Percentiles rank a stretch among this genome's conserved stretches.
phyloP scores from a whole-genome alignment of 805 yeast genomes.

The Kodamaea nitidulidarum region DNA sequence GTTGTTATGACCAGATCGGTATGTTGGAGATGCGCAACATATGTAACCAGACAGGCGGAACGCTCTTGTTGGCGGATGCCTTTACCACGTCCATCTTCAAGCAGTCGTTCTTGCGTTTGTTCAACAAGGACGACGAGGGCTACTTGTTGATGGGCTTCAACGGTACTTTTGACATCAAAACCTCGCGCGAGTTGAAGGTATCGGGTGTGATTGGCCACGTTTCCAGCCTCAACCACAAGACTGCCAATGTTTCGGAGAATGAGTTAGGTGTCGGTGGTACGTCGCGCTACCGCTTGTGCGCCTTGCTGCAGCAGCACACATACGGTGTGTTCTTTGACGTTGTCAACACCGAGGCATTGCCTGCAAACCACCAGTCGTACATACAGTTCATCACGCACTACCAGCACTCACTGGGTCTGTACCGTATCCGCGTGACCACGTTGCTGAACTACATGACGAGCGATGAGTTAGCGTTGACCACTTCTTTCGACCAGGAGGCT shows the following conservation, averaged over 20 bases:
- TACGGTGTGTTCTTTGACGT: conserved; percentile 90
- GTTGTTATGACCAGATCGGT: conserved; percentile 95
- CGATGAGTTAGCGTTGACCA: conserved; percentile 44
- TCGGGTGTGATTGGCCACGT: conserved; percentile 95
- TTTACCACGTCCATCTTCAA: conserved; percentile 93
- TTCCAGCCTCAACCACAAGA: conserved; percentile 62
- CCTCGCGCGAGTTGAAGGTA: conserved; percentile 81
- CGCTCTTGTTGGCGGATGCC: conserved; percentile 81
- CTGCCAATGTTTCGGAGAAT: conserved; percentile 79
- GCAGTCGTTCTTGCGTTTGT: conserved; percentile 83
- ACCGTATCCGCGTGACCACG: conserved; percentile 87
- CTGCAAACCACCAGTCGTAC: conserved; percentile 46
- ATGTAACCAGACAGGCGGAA: conserved; percentile 87
- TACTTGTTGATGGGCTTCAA: conserved; percentile 86
- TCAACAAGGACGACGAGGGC: conserved; percentile 83
- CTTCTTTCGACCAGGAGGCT: conserved; percentile 96
- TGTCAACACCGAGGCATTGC: conserved; percentile 41
- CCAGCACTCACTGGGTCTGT: conserved; percentile 93
- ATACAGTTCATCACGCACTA: conserved; percentile 89
- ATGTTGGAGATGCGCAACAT: conserved; percentile 88
- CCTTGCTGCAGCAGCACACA: conserved; percentile 81
- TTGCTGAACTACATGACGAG: conserved; percentile 54
- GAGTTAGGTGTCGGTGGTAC: conserved; percentile 95
- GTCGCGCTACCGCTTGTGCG: conserved; percentile 79
- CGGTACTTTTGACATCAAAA: conserved; percentile 81